Base-by-base conservation (phyloP, 495 filamentous ascomycete species). In the Tuber aestivum region DNA sequence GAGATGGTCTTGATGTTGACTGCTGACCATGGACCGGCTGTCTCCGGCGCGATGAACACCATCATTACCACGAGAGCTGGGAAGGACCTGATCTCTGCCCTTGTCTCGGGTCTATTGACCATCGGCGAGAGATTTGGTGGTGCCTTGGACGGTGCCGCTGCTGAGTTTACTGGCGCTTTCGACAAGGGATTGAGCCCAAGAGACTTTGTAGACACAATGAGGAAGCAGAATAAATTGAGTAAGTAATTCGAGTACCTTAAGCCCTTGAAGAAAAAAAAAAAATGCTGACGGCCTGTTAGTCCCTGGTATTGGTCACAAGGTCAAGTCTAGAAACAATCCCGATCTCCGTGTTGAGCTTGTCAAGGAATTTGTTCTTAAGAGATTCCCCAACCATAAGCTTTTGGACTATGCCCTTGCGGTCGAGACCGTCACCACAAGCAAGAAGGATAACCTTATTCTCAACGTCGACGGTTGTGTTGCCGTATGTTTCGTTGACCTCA, bases 1-100 rank as follows among this genome's bases (percentile, higher is more conserved):
- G 95, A 99, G 89, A 99, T 99, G 95, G 96, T 99, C 80, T 94
- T 99, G 85, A 99, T 99, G 95, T 90, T 99, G 84, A 99, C 95
- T 82, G 95, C 95, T 81, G 95, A 99, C 84, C 95, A 99, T 90
- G 95, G 95, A 86, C 95, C 95, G 68, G 95, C 95, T 83, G 95
- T 99, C 77, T 99, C 95, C 79, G 95, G 95, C 87, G 95, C 95
- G 82, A 99, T 99, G 95, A 99, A 99, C 91, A 99, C 95, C 78
- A 99, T 99, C 86, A 98, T 99, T 85, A 99, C 95, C 73, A 99
- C 95, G 70, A 92, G 95, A 90, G 95, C 95, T 74, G 95, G 95
- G 83, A 99, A 99, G 88, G 95, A 99, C 86, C 88, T 99, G 78
- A 97, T 99, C 88, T 93, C 90, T 82, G 92, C 95, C 56, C 88